A percentile compares a stretch with the other conserved stretches of the same genome.
These are phyloP conservation scores for Aphanomyces invadans DNA, from an alignment of 352 stramenopile species.

Conservation along the genomic window DNA sequence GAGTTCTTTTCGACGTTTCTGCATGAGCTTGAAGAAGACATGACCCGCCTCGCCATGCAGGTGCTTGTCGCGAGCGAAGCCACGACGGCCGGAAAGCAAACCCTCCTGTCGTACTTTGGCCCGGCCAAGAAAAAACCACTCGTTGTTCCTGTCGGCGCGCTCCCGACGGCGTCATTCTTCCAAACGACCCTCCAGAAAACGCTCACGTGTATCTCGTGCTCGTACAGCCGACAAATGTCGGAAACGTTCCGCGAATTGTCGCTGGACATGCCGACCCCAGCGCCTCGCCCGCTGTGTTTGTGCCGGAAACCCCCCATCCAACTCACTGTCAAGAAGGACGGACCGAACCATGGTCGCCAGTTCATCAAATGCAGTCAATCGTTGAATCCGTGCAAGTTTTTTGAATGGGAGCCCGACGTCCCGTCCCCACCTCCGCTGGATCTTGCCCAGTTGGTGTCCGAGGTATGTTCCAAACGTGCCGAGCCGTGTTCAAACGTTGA, in stretches of 20 bases:
- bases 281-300: constrained; percentile 27
- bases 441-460: constrained; percentile 4
- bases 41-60: neutral
- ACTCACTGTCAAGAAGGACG: constrained; percentile 21
- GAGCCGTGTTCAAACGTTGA: neutral
- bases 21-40: constrained; percentile 77
- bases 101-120: constrained; percentile 15
- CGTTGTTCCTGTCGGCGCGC: constrained; percentile 31
- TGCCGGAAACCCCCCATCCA: constrained; percentile 16
- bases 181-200: constrained; percentile 65
- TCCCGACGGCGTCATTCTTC: constrained; percentile 72
- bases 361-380: constrained; percentile 19
- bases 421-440: neutral
- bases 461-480: neutral
- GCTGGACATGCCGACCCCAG: constrained; percentile 48
- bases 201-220: constrained; percentile 65
- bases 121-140: neutral
- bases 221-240: constrained; percentile 65
- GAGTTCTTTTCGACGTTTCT: constrained; percentile 81
- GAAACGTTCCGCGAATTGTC: constrained; percentile 85
- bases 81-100: constrained; percentile 12
- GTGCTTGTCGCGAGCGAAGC: neutral
- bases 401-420: constrained; percentile 3
- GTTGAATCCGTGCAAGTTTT: constrained; percentile 18
- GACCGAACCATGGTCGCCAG: constrained; percentile 6